Evolutionary conservation across 2,329 filamentous ascomycete species (phyloP).

Genomic region (Coniochaeta sp.): DNA sequence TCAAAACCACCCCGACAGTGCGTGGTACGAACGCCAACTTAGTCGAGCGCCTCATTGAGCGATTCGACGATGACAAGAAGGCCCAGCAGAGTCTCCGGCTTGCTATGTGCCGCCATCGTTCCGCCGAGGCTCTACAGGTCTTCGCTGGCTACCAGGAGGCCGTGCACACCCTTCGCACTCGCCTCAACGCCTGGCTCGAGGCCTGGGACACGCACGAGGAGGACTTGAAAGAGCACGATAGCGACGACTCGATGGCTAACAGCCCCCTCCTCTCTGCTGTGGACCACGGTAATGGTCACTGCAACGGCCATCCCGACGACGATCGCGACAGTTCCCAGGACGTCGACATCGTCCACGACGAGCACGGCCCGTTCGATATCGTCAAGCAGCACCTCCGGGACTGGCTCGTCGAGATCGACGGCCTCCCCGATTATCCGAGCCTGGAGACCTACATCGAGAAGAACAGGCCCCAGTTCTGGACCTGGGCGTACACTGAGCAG

Average conservation of each 20-base stretch:
- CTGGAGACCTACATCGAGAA: no score
- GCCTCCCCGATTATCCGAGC: neutral
- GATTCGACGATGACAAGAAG: neutral
- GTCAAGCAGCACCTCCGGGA: neutral
- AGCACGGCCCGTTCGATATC: neutral
- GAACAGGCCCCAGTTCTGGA: no score
- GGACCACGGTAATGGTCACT: no score
- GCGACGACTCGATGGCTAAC: no score
- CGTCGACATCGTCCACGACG: no score
- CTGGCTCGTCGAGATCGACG: neutral
- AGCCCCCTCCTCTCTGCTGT: no score
- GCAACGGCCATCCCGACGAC: no score
- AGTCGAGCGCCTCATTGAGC: neutral
- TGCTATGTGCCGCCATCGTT: neutral
- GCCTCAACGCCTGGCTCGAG: neutral
- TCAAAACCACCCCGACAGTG: neutral
- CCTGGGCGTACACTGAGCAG: no score
- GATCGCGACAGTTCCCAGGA: no score
- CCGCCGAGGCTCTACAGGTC: neutral
- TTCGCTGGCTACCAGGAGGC: neutral
- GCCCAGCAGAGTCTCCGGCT: neutral
- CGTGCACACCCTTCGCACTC: neutral
- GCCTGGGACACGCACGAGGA: neutral
- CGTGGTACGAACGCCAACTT: neutral
- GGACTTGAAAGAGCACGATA: no score